Base-by-base conservation (phyloP, 2,329 filamentous ascomycete genomes). In the Cladosporium sphaerospermum region DNA sequence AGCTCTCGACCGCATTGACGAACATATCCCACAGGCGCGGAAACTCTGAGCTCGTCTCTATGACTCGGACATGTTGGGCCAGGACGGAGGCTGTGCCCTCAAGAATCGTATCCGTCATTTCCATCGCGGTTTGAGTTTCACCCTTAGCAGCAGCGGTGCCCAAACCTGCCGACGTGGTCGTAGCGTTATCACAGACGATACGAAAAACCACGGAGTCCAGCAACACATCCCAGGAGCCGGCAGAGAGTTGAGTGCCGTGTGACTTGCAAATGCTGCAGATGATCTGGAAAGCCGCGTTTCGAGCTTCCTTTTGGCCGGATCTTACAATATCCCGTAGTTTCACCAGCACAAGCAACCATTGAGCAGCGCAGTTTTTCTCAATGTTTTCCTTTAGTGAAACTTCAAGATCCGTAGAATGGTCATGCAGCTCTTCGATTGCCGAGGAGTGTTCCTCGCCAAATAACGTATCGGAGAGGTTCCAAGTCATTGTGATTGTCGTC, bases 401-500 rank as follows among this genome's bases (percentile, higher is more conserved):
- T 18, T 46, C 50, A 36, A 41, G 32, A 19, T 51, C 48, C 3
- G 32, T 43, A 8, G 32, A 37, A 18, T 23, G 33, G 9, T 44
- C 36, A 11, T 51, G n/a, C 10, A 51, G 41, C 14, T 19, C 14
- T 16, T 53, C 50, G 31, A 53, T 28, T 18, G 32, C 42, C 23
- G 42, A 28, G 40, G 48, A 36, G 11, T 51, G 48, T 10, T 44
- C 32, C 13, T 44, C 39, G n/a, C 43, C 48, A 13, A 51, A 51
- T 13, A 51, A 54, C 58, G 91, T 93, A 68, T 96, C 91, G 0
- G 92, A 96, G 7, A 96, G 80, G 51, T 92, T 91, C 89, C 91
- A 96, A 68, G 96, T 95, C 65, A 95, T 93, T 0, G 92, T 96
- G 8, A 96, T 88, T 1, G 91, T 93, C 82, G 93, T 97, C 23